Base-by-base conservation (phyloP, 2,329 filamentous ascomycete species). In the Mycogone perniciosa region DNA sequence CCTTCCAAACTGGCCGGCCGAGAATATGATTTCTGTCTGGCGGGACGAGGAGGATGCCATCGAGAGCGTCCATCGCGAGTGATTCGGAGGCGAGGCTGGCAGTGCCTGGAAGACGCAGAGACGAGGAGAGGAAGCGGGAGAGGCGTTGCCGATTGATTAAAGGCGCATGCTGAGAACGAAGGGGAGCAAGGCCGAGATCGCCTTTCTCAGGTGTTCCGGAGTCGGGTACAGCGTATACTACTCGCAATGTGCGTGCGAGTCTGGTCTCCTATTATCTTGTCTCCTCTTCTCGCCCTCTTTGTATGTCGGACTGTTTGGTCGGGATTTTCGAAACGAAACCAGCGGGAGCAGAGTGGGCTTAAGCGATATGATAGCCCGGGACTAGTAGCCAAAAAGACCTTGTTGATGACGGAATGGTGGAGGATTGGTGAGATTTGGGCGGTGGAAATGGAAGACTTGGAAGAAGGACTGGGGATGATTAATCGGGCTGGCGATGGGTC, bases 1-100 rank as follows among this genome's bases (percentile, higher is more conserved):
- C 76, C 72, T 79, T 79, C 76, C 76, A 79, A 43, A 72, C 58
- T 44, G 75, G 70, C 56, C 75, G 67, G 40, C 75, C 74, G 46
- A 79, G 69, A 40, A 79, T 74, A 54, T 75, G 73, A 48, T 69
- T 70, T 45, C 76, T 67, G 48, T 79, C 76, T 34, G 76, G 76
- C 40, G 76, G 76, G 37, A 76, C 70, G 60, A 76, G 61, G 59
- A 79, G 67, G 53, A 71, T 60, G 31, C 76, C 76, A 55, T 77
- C 74, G 47, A 73, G 60, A 52, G 57, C 62, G 35, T 72, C 69
- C 67, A 71, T 71, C 54, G 52, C 60, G 46, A 29, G 50, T 38
- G 13, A 46, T 47, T 38, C n/a, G 26, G 37, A 45, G 37, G 43
- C 37, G 20, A 20, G 20, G 20, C 20, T 20, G 48, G 39, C 29